Evolutionary conservation across 495 filamentous ascomycete species (phyloP), one percentile per base, ranked within the genome.

Genomic region (Tuber borchii): DNA sequence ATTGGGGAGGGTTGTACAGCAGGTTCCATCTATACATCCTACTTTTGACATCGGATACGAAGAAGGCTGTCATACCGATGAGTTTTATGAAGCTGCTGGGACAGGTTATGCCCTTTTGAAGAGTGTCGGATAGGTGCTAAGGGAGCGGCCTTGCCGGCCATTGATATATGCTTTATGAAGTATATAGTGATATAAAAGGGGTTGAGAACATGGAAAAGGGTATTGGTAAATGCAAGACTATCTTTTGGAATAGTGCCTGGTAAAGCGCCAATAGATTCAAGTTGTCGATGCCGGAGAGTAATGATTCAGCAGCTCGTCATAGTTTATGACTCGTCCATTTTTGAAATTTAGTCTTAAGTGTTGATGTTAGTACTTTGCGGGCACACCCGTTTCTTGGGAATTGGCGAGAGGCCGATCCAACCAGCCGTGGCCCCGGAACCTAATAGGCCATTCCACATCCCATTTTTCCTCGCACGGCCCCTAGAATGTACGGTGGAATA

Each of bases 1-100:
- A 65, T 3, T 5, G 17, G 10, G 1, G 56, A 2, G 8, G 22
- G 51, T 31, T 61, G 48, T 56, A 56, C 48, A n/a, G 22, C 48
- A 65, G n/a, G n/a, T 65, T 31, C 56, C 56, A 16, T 65, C n/a
- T 17, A 65, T 65, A 65, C 56, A 65, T 65, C 56, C 56, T 31
- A 31, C 26, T 10, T 65, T 65, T 31, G 56, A 65, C 56, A 65
- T 65, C 56, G 56, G 56, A 17, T 65, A 26, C 56, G 31, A 65
- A 65, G n/a, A 65, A 31, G 56, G 56, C 16, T 65, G n/a, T 6
- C 56, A 65, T 4, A 65, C 26, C 16, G 16, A 31, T 14, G 56
- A 65, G 26, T 65, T 65, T 65, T 65, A 65, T 26, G 56, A 65
- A 65, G 56, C 56, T n/a, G 56, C 56, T 0, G 56, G 56, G 26